Conservation (phyloP, 2,329 filamentous ascomycete species). For the Cytospora paraplurivora region DNA sequence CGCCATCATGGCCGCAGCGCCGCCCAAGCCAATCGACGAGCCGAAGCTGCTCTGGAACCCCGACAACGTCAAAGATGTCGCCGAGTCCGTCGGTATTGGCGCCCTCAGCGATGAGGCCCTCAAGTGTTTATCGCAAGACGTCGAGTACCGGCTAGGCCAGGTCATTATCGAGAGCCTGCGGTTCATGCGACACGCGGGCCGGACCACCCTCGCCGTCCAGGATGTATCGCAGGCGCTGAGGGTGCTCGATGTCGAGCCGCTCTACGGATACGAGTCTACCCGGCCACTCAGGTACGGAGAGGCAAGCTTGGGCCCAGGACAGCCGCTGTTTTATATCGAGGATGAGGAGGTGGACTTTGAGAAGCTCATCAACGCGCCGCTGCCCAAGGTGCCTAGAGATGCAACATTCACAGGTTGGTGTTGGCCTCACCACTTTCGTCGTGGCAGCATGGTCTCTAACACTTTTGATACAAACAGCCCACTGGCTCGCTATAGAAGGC, state of each 20-base stretch:
- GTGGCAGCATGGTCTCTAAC: constrained; percentile 22
- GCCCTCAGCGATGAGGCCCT: constrained; percentile 82
- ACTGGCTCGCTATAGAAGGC: constrained; percentile 97
- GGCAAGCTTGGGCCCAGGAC: constrained; percentile 87
- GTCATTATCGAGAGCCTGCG: constrained; percentile 92
- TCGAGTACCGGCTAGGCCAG: constrained; percentile 92
- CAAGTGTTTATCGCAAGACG: constrained; percentile 85
- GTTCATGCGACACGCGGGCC: constrained; percentile 89
- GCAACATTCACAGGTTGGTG: constrained; percentile 81
- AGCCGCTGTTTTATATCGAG: constrained; percentile 95
- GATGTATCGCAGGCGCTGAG: constrained; percentile 86
- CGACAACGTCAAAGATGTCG: constrained; percentile 93
- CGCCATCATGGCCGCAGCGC: constrained; percentile 28
- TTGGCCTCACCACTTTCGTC: not conserved
- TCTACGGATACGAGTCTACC: constrained; percentile 95
- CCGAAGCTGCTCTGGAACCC: constrained; percentile 84
- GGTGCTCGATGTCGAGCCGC: constrained; percentile 87
- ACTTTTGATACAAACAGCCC: constrained; percentile 57
- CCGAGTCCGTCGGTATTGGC: constrained; percentile 89
- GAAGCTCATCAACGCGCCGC: constrained; percentile 93
- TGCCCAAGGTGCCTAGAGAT: constrained; percentile 93
- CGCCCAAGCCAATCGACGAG: constrained; percentile 35
- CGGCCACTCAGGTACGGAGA: constrained; percentile 89
- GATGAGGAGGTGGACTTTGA: constrained; percentile 99
- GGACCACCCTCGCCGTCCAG: constrained; percentile 84